phyloP scores from a whole-genome alignment of 2,329 filamentous ascomycete genomes.

The Hypoxylon sp. region DNA sequence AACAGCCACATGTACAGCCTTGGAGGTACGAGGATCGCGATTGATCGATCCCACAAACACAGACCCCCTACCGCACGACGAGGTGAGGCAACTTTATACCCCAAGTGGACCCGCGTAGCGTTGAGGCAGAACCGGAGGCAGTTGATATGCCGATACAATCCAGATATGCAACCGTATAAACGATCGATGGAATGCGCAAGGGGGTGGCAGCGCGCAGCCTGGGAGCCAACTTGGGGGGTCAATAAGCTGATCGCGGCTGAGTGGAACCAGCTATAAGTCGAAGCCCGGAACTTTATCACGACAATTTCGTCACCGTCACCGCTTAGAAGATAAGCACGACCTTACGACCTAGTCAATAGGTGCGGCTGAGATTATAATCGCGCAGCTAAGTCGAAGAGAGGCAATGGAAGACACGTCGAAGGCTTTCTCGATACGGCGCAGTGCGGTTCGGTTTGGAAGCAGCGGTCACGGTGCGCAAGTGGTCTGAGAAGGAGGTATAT shows the following conservation, averaged over 20 bases:
- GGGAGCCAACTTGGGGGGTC: conserved; percentile 5
- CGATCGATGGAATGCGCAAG: conserved; percentile 15
- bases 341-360: conserved; percentile 11
- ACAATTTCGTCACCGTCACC: conserved; percentile 4
- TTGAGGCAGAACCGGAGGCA: conserved; percentile 15
- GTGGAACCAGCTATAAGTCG: conserved; percentile 22
- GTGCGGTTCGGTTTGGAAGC: conserved; percentile 2
- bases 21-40: conserved; percentile 19
- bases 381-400: not conserved
- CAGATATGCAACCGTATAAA: conserved; percentile 14
- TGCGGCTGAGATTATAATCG: conserved; percentile 16
- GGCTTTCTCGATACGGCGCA: conserved; percentile 7
- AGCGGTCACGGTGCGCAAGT: conserved; percentile 27
- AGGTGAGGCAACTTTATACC: conserved; percentile 11
- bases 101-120: conserved; percentile 23
- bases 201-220: conserved; percentile 16
- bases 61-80: conserved; percentile 6
- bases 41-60: conserved; percentile 16
- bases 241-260: conserved; percentile 13
- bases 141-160: conserved; percentile 20
- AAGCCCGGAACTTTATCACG: conserved; percentile 1
- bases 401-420: not conserved
- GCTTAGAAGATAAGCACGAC: conserved; percentile 7
- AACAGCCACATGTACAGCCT: conserved; percentile 3
- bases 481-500: conserved; percentile 21